Evolutionary conservation across 2,329 filamentous ascomycete genomes (phyloP).

Genomic region (Penicillium capsulatum): DNA sequence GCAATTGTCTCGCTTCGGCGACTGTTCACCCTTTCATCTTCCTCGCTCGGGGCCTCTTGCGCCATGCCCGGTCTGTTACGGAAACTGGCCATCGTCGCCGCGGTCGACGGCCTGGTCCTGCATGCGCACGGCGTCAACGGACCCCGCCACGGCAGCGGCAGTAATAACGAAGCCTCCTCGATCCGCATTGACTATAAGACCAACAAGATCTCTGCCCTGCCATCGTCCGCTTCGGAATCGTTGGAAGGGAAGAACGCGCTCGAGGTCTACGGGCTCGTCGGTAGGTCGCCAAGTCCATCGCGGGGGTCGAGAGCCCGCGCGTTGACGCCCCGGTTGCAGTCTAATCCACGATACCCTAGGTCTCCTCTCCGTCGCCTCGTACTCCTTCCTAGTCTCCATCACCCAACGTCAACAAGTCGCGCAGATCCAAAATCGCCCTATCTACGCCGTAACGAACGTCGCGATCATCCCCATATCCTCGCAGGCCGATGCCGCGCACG

Average conservation of each 20-base stretch:
- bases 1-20: constrained; percentile 3
- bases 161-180: constrained; percentile 53
- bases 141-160: constrained; percentile 39
- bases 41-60: neutral
- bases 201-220: constrained; percentile 48
- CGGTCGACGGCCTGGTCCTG: constrained; percentile 76
- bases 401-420: constrained; percentile 83
- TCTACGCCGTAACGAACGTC: constrained; percentile 86
- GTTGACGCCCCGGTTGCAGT: too few relatives aligned
- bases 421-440: constrained; percentile 71
- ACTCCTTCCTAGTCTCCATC: constrained; percentile 82
- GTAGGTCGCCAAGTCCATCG: constrained; percentile 37
- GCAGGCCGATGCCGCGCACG: constrained; percentile 66
- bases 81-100: constrained; percentile 75
- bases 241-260: constrained; percentile 37
- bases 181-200: constrained; percentile 68
- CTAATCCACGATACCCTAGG: too few relatives aligned
- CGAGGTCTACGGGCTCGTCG: constrained; percentile 54
- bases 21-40: constrained; percentile 1
- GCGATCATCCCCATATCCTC: constrained; percentile 84
- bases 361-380: constrained; percentile 73
- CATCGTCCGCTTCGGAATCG: constrained; percentile 29
- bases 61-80: constrained; percentile 72
- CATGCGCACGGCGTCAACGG: constrained; percentile 59
- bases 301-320: neutral